phyloP scores from a whole-genome alignment of 768 basidiomycete genomes.

The Suillus placidus region DNA sequence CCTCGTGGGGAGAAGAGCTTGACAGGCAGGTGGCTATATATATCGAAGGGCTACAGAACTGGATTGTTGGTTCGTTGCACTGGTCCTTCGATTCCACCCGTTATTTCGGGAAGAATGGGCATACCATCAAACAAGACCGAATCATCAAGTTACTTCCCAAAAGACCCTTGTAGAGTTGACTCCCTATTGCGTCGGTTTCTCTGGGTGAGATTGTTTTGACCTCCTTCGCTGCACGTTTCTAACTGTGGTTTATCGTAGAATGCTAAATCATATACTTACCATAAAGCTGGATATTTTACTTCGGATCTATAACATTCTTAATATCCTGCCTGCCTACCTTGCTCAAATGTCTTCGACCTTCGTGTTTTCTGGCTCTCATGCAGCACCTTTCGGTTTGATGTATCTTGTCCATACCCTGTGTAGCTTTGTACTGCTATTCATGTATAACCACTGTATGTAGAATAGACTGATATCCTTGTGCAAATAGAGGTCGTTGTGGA shows the following conservation, averaged over 20 bases:
- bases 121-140: constrained; percentile 34
- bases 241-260: not conserved
- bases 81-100: constrained; percentile 64
- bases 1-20: constrained; percentile 64
- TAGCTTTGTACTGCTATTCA: not conserved
- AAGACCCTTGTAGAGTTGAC: constrained; percentile 23
- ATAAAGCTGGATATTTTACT: not conserved
- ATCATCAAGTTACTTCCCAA: constrained; percentile 53
- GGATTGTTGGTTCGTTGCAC: constrained; percentile 72
- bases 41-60: constrained; percentile 64
- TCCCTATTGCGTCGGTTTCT: not conserved
- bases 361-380: not conserved
- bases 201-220: not conserved
- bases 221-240: not conserved
- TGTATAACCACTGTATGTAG: not conserved
- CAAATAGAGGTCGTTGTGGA: not conserved
- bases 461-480: not conserved
- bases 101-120: constrained; percentile 67
- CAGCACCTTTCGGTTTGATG: not conserved
- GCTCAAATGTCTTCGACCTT: not conserved
- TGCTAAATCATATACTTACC: not conserved
- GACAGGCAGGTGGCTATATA: constrained; percentile 62
- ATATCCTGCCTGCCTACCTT: not conserved
- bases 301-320: not conserved
- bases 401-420: not conserved